Percentiles rank a stretch among this genome's conserved stretches.
phyloP scores from a whole-genome alignment of 106 monocot genomes.

The Xerophyta viscosa region DNA sequence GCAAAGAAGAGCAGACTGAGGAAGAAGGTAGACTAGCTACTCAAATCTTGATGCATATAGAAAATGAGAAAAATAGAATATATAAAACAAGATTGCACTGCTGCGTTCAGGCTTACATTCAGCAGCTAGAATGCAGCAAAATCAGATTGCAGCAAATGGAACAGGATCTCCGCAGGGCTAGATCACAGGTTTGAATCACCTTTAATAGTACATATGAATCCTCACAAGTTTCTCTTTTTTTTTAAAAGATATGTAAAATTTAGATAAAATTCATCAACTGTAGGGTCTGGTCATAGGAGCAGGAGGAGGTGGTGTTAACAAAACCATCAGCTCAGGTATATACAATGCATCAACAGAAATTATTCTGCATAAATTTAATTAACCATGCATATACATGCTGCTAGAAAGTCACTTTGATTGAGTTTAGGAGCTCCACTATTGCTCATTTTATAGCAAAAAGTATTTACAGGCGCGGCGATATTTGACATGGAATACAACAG shows the following conservation, averaged over 20 bases:
- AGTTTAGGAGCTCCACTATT: not conserved
- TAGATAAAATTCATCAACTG: not conserved
- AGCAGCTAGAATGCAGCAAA: slow-evolving; percentile 65
- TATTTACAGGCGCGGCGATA: slow-evolving; percentile 33
- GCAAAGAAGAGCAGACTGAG: slow-evolving; percentile 74
- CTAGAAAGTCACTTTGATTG: not conserved
- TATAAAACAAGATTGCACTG: not conserved
- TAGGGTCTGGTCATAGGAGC: not conserved
- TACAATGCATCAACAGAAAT: too few relatives aligned
- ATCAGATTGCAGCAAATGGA: slow-evolving; percentile 55
- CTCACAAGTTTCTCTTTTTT: not conserved
- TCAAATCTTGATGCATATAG: not conserved
- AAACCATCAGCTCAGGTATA: not conserved
- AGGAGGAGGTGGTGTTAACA: not conserved
- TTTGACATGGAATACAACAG: slow-evolving; percentile 86
- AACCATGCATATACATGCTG: not conserved
- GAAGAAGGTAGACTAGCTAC: slow-evolving; percentile 43
- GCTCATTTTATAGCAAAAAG: not conserved
- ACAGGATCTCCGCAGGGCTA: slow-evolving; percentile 64
- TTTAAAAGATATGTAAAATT: not conserved
- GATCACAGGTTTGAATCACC: not conserved
- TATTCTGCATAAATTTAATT: not conserved
- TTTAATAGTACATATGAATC: not conserved
- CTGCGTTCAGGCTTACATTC: slow-evolving; percentile 55
- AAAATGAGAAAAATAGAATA: not conserved